Conservation (phyloP, 2,329 filamentous ascomycete species). For the Fusarium albidum region DNA sequence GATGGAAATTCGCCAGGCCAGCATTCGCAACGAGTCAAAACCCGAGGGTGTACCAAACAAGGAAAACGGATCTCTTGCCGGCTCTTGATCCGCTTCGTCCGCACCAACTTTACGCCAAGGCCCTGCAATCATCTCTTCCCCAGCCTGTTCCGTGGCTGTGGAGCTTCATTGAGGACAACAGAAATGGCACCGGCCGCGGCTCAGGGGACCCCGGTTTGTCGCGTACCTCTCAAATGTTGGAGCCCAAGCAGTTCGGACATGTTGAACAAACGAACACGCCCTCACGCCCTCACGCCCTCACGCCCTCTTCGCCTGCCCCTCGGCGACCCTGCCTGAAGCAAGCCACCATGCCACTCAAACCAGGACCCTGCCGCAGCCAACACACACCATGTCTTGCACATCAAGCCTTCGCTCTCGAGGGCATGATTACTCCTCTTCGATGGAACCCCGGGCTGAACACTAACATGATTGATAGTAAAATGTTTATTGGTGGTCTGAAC, state of each 20-base stretch:
- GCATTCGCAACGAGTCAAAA: conserved; percentile 14
- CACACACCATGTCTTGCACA: conserved; percentile 10
- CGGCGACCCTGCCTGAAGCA: conserved; percentile 25
- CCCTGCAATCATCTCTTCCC: conserved; percentile 13
- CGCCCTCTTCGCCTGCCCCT: conserved; percentile 7
- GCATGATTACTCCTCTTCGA: conserved; percentile 2
- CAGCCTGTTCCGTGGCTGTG: conserved; percentile 13
- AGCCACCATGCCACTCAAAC: conserved; percentile 31
- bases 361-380: conserved; percentile 25
- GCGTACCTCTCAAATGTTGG: conserved; percentile 2
- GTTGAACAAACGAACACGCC: conserved; percentile 4
- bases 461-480: conserved; percentile 73
- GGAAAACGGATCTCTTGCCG: conserved; percentile 1
- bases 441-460: conserved; percentile 11
- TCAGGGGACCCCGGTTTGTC: background rate
- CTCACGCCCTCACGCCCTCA: conserved; percentile 1
- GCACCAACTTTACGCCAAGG: conserved; percentile 15
- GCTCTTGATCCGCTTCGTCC: conserved; percentile 13
- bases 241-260: conserved; percentile 2
- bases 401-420: conserved; percentile 9
- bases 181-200: background rate
- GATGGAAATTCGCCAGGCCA: conserved; percentile 20
- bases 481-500: conserved; percentile 99
- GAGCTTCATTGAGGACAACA: background rate
- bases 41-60: conserved; percentile 9